Percentiles rank a stretch among this genome's conserved stretches.
Conservation (phyloP, 1,284 basidiomycete genomes). For the Sporisorium iseilematis-ciliati region DNA sequence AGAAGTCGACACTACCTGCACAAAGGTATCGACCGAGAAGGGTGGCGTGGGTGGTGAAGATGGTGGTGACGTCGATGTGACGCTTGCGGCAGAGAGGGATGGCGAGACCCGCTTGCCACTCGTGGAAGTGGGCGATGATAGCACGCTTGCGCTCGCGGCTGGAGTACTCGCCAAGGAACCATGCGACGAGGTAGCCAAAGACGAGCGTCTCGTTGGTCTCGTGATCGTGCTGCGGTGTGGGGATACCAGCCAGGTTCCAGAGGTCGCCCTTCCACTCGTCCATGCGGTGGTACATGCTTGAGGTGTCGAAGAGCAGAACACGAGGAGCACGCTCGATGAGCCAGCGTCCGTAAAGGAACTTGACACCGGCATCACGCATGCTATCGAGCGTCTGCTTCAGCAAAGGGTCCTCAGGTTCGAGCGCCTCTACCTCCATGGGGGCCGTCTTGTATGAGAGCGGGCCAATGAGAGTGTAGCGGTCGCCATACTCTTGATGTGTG, state of each 20-base stretch:
- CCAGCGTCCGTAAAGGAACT: slow-evolving; percentile 95
- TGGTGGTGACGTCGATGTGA: slow-evolving; percentile 96
- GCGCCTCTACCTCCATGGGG: slow-evolving; percentile 96
- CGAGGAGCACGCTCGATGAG: slow-evolving; percentile 94
- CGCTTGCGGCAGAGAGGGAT: slow-evolving; percentile 96
- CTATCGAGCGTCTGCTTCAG: slow-evolving; percentile 61
- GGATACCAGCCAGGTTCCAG: slow-evolving; percentile 97
- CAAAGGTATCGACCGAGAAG: slow-evolving; percentile 97
- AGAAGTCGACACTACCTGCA: slow-evolving; percentile 96
- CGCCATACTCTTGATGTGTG: slow-evolving; percentile 79
- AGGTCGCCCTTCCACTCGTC: slow-evolving; percentile 99
- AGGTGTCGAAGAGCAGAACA: slow-evolving; percentile 95
- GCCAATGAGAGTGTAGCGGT: slow-evolving; percentile 90
- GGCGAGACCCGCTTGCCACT: slow-evolving; percentile 98
- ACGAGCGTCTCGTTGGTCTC: slow-evolving; percentile 99
- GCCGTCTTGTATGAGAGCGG: slow-evolving; percentile 96
- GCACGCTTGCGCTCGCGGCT: slow-evolving; percentile 82
- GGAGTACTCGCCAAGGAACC: slow-evolving; percentile 98
- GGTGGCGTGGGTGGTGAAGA: slow-evolving; percentile 96
- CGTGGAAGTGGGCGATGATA: slow-evolving; percentile 97
- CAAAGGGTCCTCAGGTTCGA: slow-evolving; percentile 76
- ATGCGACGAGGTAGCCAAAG: slow-evolving; percentile 98
- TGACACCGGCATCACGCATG: slow-evolving; percentile 79
- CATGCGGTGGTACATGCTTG: slow-evolving; percentile 84
- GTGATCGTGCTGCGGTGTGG: slow-evolving; percentile 92